A percentile compares a stretch with the other conserved stretches of the same genome.
Evolutionary conservation across 2,329 filamentous ascomycete genomes (phyloP).

Genomic region (Macrophomina pseudophaseolina): DNA sequence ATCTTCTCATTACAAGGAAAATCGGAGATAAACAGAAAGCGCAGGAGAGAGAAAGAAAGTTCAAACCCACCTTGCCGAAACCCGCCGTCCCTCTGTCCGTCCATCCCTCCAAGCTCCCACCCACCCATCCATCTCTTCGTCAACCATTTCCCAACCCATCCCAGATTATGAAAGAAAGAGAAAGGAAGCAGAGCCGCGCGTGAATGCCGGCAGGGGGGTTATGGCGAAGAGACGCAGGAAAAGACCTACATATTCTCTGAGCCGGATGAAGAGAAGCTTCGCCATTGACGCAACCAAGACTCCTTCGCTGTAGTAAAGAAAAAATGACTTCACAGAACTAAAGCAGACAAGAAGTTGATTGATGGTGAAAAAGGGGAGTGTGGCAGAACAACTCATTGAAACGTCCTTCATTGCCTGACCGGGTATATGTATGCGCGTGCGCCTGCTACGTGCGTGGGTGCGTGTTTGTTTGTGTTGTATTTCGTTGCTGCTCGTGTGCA

Average conservation of each 20-base stretch:
- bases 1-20: conserved; percentile 9
- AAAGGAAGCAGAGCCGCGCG: not conserved
- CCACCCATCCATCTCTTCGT: not conserved
- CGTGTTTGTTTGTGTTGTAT: not conserved
- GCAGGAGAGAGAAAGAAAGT: not conserved
- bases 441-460: conserved; percentile 10
- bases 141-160: not conserved
- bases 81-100: not conserved
- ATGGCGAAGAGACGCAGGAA: not conserved
- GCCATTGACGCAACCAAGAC: conserved; percentile 14
- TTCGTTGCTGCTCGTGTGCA: conserved; percentile 12
- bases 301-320: conserved; percentile 14
- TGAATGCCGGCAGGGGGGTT: not conserved
- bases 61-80: not conserved
- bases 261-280: conserved; percentile 7
- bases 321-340: conserved; percentile 12
- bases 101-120: not conserved
- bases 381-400: conserved; percentile 5
- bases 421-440: conserved; percentile 15
- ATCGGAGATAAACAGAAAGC: not conserved
- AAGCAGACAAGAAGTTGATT: conserved; percentile 18
- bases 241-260: not conserved
- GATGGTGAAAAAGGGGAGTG: not conserved
- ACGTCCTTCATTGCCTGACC: conserved; percentile 21
- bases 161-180: not conserved